phyloP scores from a whole-genome alignment of 202 grass and related monocot genomes.

The Setaria italica region DNA sequence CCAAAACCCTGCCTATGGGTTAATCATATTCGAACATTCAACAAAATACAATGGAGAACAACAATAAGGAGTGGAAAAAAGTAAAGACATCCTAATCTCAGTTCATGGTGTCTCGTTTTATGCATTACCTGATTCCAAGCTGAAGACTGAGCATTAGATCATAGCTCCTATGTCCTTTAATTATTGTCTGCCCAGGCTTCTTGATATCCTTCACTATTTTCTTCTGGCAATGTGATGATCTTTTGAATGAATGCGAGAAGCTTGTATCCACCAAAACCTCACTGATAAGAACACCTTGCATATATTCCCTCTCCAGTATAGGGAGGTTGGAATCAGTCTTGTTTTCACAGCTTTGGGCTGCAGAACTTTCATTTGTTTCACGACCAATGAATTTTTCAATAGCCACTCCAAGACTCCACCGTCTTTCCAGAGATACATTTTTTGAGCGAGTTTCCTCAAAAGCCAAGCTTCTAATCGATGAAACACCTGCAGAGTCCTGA shows the following conservation, averaged over 20 bases:
- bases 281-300: conserved; percentile 97
- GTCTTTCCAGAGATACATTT: conserved; percentile 83
- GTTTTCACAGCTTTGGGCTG: conserved; percentile 56
- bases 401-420: conserved; percentile 98
- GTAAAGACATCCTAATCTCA: no score
- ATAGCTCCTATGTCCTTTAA: conserved; percentile 95
- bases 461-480: conserved; percentile 51
- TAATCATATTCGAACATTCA: no score
- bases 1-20: no score
- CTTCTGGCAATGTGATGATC: conserved; percentile 64
- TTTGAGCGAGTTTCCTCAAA: conserved; percentile 51
- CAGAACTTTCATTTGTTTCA: conserved; percentile 50
- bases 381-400: conserved; percentile 87
- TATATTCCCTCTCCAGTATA: conserved; percentile 93
- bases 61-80: no score
- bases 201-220: conserved; percentile 82
- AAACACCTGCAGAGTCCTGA: conserved; percentile 40
- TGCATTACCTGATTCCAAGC: conserved; percentile 89
- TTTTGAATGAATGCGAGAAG: conserved; percentile 71
- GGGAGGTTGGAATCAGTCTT: conserved; percentile 58
- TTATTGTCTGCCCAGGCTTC: conserved; percentile 85
- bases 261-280: conserved; percentile 70
- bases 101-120: no score
- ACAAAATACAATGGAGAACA: no score
- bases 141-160: conserved; percentile 98